phyloP scores from a whole-genome alignment of 208 protist species.

The Leishmania lainsoni region DNA sequence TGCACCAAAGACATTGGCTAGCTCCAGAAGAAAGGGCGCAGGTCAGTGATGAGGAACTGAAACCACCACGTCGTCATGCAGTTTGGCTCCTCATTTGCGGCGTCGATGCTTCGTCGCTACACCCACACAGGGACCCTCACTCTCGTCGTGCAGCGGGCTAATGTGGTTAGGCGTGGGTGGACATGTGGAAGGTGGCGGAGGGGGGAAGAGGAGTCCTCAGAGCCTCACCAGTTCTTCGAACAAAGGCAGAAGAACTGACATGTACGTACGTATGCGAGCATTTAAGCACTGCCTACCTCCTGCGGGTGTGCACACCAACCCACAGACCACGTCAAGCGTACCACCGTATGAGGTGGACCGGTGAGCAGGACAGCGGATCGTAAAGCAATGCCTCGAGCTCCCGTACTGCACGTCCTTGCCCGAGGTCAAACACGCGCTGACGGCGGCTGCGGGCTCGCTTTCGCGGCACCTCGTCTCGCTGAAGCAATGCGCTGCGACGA shows the following conservation, averaged over 20 bases:
- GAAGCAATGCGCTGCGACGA: slow-evolving; percentile 14
- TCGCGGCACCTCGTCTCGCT: slow-evolving; percentile 9
- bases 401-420: slow-evolving; percentile 13
- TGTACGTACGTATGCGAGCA: neutral
- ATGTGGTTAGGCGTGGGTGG: too few relatives aligned
- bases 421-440: slow-evolving; percentile 29
- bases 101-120: neutral
- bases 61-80: neutral
- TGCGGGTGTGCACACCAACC: neutral
- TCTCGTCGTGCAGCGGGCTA: neutral
- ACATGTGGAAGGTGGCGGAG: too few relatives aligned
- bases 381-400: slow-evolving; percentile 18
- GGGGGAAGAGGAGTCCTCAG: neutral
- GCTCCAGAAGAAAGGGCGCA: neutral
- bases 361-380: slow-evolving; percentile 21
- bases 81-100: neutral
- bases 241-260: neutral
- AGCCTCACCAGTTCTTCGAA: neutral
- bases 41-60: neutral
- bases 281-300: neutral
- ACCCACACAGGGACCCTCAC: neutral
- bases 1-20: neutral
- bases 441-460: slow-evolving; percentile 21
- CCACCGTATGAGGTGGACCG: slow-evolving; percentile 27
- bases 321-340: slow-evolving; percentile 7